phyloP scores from a whole-genome alignment of 805 yeast genomes.

The Starmera caribaea region DNA sequence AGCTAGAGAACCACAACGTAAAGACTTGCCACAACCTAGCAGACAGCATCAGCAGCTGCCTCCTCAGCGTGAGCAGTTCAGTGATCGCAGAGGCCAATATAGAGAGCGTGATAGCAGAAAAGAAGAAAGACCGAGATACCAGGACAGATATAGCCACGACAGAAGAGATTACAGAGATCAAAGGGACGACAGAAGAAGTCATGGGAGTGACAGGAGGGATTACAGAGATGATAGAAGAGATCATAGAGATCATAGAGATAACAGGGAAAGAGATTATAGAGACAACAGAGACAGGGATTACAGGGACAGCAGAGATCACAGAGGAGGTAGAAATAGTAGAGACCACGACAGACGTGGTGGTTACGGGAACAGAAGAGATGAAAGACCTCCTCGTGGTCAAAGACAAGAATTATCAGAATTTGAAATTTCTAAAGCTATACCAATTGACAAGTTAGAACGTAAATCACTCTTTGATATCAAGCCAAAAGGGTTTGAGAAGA shows the following conservation, averaged over 20 bases:
- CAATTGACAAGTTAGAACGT: conserved; percentile 43
- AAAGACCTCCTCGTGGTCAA: conserved; percentile 2
- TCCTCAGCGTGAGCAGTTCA: background rate
- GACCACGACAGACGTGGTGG: background rate
- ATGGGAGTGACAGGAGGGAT: conserved; percentile 1
- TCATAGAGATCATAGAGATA: background rate
- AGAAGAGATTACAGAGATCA: background rate
- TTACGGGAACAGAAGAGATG: conserved; percentile 1
- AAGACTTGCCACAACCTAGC: too few relatives aligned
- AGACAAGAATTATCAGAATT: conserved; percentile 16
- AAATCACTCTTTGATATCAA: conserved; percentile 59
- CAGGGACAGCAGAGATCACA: conserved; percentile 1
- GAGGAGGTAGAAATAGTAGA: conserved; percentile 3
- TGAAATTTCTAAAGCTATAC: conserved; percentile 25
- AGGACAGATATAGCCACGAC: too few relatives aligned
- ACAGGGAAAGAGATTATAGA: background rate
- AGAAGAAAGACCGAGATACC: background rate
- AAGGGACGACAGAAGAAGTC: conserved; percentile 4
- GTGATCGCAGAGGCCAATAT: conserved; percentile 1
- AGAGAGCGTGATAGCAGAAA: conserved; percentile 2
- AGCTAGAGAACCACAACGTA: conserved; percentile 3
- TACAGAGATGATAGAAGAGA: background rate
- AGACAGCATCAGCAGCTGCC: too few relatives aligned
- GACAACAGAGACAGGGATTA: conserved; percentile 3
- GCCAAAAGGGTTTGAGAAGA: conserved; percentile 66